Evolutionary conservation across 2,329 filamentous ascomycete species (phyloP), one percentile per base, ranked within the genome.

Genomic region (Didymosphaeria variabile): DNA sequence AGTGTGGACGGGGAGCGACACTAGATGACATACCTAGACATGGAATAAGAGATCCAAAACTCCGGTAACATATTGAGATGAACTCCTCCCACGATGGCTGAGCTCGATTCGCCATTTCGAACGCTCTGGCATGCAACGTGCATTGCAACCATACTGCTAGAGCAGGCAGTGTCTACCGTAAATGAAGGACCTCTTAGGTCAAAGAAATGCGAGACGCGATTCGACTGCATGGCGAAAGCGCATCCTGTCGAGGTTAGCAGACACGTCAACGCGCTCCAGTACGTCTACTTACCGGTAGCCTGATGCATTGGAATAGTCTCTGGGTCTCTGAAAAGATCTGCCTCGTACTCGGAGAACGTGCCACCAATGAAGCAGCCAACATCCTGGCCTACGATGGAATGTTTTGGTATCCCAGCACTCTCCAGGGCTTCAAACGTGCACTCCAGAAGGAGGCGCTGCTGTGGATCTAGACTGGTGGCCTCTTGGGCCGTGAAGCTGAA

Each of bases 371-470:
- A 76, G 21, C 71, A 69, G 8, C 68, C 70, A 6, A 71, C 63
- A 44, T 72, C 62, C 32, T 68, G 71, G 13, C 77, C 75, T 8
- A 74, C 59, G 1, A 72, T 62, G 3, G 68, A 57, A 17, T 75
- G 72, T 38, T 70, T 67, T 2, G 70, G 66, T 0, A 76, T 61
- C 9, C 76, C 77, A 15, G 70, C 77, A 58, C 70, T 78, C 50
- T 82, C 80, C 0, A 87, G 64, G 0, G 79, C 77, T 62, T 80
- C 74, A 26, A 77, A 78, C 0, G 71, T 68, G 13, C 69, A 69
- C 57, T 79, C 77, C 1, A 79, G 65, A 0, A 76, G 62, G 1
- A 74, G 60, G 0, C 76, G 69, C 42, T 79, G 76, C 34, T 78
- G 72, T 6, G 74, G 75, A 50, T 79, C 76, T 42, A 77, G 55